Percentiles rank a stretch among this genome's conserved stretches.
Conservation (phyloP, 305 asterid genomes). For the Lippia alba region DNA sequence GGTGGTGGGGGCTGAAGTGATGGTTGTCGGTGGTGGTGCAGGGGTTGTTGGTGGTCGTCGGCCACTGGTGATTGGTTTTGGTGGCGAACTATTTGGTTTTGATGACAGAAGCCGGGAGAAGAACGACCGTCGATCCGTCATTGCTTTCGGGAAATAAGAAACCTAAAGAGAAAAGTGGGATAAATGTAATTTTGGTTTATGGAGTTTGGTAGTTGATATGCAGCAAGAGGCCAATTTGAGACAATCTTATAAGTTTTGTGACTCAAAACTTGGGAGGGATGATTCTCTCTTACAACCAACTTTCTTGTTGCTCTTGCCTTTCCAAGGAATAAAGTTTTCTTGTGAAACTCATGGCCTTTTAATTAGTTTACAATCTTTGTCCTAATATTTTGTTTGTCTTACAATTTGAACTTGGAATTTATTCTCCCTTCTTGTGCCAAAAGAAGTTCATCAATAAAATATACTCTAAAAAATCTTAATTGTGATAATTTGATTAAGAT, state of each 20-base stretch:
- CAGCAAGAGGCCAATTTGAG: slow-evolving; percentile 23
- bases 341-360: slow-evolving; percentile 21
- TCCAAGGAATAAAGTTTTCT: slow-evolving; percentile 43
- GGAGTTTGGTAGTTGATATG: slow-evolving; percentile 12
- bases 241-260: slow-evolving; percentile 32
- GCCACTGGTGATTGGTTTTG: too few species aligned
- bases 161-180: slow-evolving; percentile 9
- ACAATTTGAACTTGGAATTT: slow-evolving; percentile 29
- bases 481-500: too few species aligned
- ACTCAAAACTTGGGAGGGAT: slow-evolving; percentile 26
- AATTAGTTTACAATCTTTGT: not conserved
- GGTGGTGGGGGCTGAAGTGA: not conserved
- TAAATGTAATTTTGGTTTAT: not conserved
- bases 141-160: slow-evolving; percentile 26
- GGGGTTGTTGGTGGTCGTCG: not conserved
- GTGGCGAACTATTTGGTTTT: not conserved
- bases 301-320: slow-evolving; percentile 33
- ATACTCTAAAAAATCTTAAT: not conserved
- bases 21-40: too few species aligned
- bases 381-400: slow-evolving; percentile 25
- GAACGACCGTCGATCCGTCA: slow-evolving; percentile 47
- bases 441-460: not conserved
- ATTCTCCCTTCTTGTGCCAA: slow-evolving; percentile 23
- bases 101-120: slow-evolving; percentile 48
- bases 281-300: slow-evolving; percentile 13